Base-by-base conservation (phyloP, 1,284 basidiomycete genomes). In the Ganoderma sp. region DNA sequence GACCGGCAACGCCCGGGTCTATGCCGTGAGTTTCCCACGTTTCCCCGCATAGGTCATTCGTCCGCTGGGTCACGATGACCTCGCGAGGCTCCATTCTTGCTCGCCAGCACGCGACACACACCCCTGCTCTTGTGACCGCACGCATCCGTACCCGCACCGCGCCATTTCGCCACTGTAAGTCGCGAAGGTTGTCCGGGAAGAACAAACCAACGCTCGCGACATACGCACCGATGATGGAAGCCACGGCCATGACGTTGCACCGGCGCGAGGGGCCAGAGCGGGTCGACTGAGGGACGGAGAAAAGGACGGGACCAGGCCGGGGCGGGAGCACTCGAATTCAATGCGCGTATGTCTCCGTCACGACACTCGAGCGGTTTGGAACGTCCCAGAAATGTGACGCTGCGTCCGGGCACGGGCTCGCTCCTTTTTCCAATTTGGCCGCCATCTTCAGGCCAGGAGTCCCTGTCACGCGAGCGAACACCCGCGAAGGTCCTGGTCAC, bases 1-100 rank as follows among this genome's bases (percentile, higher is more conserved):
- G 57, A 64, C 61, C 71, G 71, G 69, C 66, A 68, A 64, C 61
- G 66, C 41, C 71, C 71, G 42, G 37, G 3, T 22, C 25, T 17
- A 22, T 8, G n/a, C 25, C 34, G 37, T 4, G 28, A 14, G 8
- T n/a, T 69, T 73, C 72, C 58, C 72, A 73, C 72, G 70, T 52
- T 73, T 71, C 72, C 72, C 72, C 72, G 68, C 72, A 73, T 69
- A 73, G 69, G 71, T 73, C 71, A 73, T 73, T n/a, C 60, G 61
- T 65, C 57, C 28, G 17, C 34, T 48, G 32, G 10, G 65, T 66
- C 59, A 59, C 60, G 50, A 64, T 68, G 62, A 66, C 66, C 61
- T 58, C 59, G 62, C 58, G 63, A 8, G 37, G 67, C 68, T 69
- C 70, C 68, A 67, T 67, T 64, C 64, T 54, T 59, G 61, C 57